Conservation (phyloP, 805 yeast genomes). For the Metschnikowia cerradonensis region DNA sequence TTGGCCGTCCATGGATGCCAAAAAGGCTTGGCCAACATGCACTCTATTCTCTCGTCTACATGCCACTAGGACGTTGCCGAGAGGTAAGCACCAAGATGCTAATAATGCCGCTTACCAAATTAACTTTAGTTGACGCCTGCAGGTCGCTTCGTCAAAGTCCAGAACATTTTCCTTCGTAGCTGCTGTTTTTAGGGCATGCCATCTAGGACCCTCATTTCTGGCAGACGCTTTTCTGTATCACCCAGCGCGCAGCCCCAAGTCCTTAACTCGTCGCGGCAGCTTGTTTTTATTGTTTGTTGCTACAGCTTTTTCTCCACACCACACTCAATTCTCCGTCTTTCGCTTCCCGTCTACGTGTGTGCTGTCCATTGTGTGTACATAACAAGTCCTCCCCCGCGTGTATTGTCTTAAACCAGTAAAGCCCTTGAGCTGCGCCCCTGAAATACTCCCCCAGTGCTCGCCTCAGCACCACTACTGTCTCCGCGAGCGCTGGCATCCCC, state of each 20-base stretch:
- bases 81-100: background rate
- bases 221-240: slow-evolving; percentile 1
- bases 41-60: background rate
- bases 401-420: background rate
- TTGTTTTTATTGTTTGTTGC: slow-evolving; percentile 3
- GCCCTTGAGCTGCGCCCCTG: slow-evolving; percentile 2
- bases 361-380: background rate
- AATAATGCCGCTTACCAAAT: background rate
- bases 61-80: background rate
- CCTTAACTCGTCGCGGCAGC: slow-evolving; percentile 2
- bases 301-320: slow-evolving; percentile 7
- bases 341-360: slow-evolving; percentile 1
- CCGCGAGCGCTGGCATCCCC: slow-evolving; percentile 3
- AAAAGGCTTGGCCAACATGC: background rate
- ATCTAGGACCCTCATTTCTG: background rate
- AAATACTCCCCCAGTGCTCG: slow-evolving; percentile 1
- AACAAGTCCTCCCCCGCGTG: background rate
- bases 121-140: background rate
- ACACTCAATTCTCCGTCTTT: slow-evolving; percentile 1
- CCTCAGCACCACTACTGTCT: slow-evolving; percentile 2
- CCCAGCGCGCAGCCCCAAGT: background rate
- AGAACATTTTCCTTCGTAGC: background rate
- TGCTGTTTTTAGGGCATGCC: background rate
- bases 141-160: background rate
- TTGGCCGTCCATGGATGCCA: background rate